These are phyloP conservation scores for Parietichytrium sp. DNA, from an alignment of 108 stramenopile species.

Conservation along the genomic window DNA sequence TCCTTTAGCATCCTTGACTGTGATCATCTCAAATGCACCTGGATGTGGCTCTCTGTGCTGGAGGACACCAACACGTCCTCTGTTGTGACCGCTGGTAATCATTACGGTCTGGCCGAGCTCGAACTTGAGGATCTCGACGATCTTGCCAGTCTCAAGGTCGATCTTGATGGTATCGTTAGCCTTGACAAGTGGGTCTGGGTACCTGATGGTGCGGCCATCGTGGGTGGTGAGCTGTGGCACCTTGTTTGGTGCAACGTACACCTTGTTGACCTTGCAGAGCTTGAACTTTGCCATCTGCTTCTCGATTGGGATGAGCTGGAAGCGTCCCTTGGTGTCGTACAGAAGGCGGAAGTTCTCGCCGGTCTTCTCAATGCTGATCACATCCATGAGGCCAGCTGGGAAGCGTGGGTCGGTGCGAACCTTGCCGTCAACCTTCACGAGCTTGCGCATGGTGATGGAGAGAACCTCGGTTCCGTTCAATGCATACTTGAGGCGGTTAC, in stretches of 20 bases:
- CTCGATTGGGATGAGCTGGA: conserved; percentile 86
- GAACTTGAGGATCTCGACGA: conserved; percentile 88
- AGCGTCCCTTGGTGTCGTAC: conserved; percentile 98
- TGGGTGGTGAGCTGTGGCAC: conserved; percentile 96
- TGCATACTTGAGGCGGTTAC: conserved; percentile 99
- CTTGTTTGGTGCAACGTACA: conserved; percentile 82
- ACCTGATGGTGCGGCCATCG: conserved; percentile 98
- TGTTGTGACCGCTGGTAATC: conserved; percentile 92
- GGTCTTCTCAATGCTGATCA: conserved; percentile 87
- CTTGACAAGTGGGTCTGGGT: conserved; percentile 95
- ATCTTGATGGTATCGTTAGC: conserved; percentile 98
- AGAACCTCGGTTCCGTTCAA: conserved; percentile 93
- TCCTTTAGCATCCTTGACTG: conserved; percentile 93
- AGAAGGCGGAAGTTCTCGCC: conserved; percentile 93
- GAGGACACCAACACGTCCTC: conserved; percentile 92
- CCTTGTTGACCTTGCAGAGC: conserved; percentile 96
- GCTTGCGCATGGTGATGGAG: conserved; percentile 99
- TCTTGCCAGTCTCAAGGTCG: conserved; percentile 89
- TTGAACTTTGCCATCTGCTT: conserved; percentile 89
- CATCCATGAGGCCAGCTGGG: conserved; percentile 99
- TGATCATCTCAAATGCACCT: conserved; percentile 94
- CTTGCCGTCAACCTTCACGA: conserved; percentile 69
- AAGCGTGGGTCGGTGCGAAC: conserved; percentile 95
- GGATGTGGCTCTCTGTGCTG: conserved; percentile 95
- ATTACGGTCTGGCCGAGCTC: conserved; percentile 92